Percentiles rank a stretch among this genome's conserved stretches.
Conservation (phyloP, 768 basidiomycete species). For the Crucibulum laeve region DNA sequence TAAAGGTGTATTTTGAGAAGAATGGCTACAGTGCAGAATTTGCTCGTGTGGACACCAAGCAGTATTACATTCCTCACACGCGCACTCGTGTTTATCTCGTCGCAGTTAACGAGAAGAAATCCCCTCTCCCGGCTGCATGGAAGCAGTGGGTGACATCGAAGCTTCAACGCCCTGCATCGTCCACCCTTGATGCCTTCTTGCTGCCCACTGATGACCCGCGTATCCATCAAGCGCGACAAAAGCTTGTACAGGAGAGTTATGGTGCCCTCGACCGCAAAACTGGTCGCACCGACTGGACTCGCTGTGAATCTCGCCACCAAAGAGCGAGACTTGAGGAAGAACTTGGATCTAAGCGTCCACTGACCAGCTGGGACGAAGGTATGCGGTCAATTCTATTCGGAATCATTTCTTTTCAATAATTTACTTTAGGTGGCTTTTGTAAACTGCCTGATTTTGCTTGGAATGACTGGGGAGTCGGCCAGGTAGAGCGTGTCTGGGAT, state of each 20-base stretch:
- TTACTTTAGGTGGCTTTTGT: slow-evolving; percentile 63
- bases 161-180: slow-evolving; percentile 80
- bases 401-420: slow-evolving; percentile 2
- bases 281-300: slow-evolving; percentile 84
- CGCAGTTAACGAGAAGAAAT: slow-evolving; percentile 64
- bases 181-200: slow-evolving; percentile 89
- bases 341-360: slow-evolving; percentile 77
- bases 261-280: slow-evolving; percentile 61
- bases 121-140: slow-evolving; percentile 68
- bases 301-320: slow-evolving; percentile 91
- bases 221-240: slow-evolving; percentile 84
- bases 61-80: slow-evolving; percentile 93
- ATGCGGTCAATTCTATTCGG: slow-evolving; percentile 11
- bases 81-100: slow-evolving; percentile 86
- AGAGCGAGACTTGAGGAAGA: slow-evolving; percentile 80
- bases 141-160: slow-evolving; percentile 50
- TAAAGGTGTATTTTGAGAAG: slow-evolving; percentile 71
- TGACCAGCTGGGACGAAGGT: slow-evolving; percentile 95
- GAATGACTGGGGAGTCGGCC: slow-evolving; percentile 90
- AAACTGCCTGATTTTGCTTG: slow-evolving; percentile 87
- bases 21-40: slow-evolving; percentile 72
- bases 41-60: slow-evolving; percentile 76
- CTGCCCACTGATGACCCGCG: slow-evolving; percentile 88
- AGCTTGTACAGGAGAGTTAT: slow-evolving; percentile 68
- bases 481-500: slow-evolving; percentile 95